Evolutionary conservation across 148 eudicot genomes (phyloP).

Genomic region (Simmondsia chinensis): DNA sequence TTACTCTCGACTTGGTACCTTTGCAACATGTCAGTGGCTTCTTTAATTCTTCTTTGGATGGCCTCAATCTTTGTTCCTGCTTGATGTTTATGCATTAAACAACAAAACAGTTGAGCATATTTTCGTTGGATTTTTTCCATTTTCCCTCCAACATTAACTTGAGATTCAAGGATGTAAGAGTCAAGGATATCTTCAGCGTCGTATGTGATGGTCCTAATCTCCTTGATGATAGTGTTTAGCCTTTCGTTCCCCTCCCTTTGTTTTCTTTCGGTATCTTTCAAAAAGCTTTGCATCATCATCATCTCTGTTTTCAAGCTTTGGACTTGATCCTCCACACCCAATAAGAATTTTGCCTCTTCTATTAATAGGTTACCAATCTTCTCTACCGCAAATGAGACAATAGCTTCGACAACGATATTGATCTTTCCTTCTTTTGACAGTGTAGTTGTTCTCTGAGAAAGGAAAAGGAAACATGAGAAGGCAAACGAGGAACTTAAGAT

Average conservation of each 20-base stretch:
- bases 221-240: background rate
- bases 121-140: background rate
- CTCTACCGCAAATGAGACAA: background rate
- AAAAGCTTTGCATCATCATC: conserved; percentile 2
- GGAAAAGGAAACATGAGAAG: too few species aligned
- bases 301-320: background rate
- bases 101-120: background rate
- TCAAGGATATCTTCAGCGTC: conserved; percentile 6
- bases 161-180: background rate
- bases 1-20: background rate
- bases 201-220: conserved; percentile 3
- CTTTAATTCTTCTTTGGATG: background rate
- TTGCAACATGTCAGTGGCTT: conserved; percentile 4
- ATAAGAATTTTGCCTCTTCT: conserved; percentile 1
- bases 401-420: too few species aligned
- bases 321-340: conserved; percentile 2
- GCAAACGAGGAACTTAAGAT: too few species aligned
- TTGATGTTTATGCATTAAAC: background rate
- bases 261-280: too few species aligned
- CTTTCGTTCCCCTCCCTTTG: background rate
- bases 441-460: too few species aligned
- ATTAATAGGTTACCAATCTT: background rate
- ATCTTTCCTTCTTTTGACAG: too few species aligned
- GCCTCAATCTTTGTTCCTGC: background rate
- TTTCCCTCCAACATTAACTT: background rate